A percentile compares a stretch with the other conserved stretches of the same genome.
phyloP scores from a whole-genome alignment of 148 eudicot genomes.

The Silene uniflora region DNA sequence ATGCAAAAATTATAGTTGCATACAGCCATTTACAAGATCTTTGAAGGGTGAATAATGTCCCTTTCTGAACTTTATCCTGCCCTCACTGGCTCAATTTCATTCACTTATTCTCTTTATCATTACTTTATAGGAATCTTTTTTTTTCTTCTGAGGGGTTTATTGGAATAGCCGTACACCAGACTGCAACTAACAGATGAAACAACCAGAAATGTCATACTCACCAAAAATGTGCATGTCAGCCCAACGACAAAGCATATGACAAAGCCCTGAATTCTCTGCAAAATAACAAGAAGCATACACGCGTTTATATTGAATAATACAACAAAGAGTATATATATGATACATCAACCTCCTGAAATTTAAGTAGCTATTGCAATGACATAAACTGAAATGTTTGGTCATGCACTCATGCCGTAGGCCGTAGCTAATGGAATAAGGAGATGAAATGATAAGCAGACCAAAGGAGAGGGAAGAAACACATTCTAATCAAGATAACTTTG shows the following conservation, averaged over 20 bases:
- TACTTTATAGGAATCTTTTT: neutral
- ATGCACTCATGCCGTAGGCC: no score
- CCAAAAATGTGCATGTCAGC: constrained; percentile 83
- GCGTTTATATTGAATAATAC: neutral
- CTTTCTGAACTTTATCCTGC: neutral
- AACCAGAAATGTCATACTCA: constrained; percentile 34
- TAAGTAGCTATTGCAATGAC: neutral
- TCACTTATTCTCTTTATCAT: neutral
- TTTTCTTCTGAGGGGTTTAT: neutral
- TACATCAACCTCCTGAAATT: neutral
- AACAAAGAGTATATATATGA: neutral
- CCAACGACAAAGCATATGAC: constrained; percentile 86
- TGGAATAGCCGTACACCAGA: neutral
- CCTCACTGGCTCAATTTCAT: neutral
- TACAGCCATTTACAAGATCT: neutral
- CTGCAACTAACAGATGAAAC: neutral
- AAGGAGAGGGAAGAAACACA: neutral
- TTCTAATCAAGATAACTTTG: neutral
- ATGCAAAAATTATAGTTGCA: neutral
- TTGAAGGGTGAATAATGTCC: neutral
- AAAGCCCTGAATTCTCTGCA: constrained; percentile 88
- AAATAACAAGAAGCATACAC: constrained; percentile 1
- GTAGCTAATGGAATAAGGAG: neutral
- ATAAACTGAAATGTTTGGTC: neutral
- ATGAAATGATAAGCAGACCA: neutral